A percentile compares a stretch with the other conserved stretches of the same genome.
Conservation (phyloP, 352 stramenopile species). For the Phytophthora litchii region DNA sequence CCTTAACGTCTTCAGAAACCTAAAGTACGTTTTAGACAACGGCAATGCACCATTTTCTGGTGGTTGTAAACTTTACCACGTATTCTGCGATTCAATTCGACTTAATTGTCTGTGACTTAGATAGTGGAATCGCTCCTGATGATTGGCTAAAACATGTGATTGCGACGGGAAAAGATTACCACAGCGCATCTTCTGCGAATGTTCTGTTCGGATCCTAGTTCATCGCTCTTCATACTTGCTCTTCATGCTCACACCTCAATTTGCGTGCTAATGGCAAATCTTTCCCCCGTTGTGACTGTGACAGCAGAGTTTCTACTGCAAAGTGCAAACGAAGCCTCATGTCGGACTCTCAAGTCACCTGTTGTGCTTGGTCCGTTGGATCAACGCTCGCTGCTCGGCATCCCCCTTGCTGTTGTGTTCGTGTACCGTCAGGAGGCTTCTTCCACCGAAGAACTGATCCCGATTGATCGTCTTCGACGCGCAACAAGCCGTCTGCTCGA, state of each 20-base stretch:
- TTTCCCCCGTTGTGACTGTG: constrained; percentile 1
- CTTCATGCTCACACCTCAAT: background rate
- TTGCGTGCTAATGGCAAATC: background rate
- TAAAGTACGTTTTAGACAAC: too few species aligned
- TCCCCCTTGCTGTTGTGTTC: constrained; percentile 28
- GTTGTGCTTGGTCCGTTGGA: constrained; percentile 26
- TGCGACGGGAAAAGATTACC: constrained; percentile 1
- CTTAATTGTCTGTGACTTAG: too few species aligned
- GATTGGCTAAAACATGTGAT: background rate
- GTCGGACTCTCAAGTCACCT: constrained; percentile 12
- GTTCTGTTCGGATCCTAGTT: background rate
- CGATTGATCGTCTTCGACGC: constrained; percentile 6
- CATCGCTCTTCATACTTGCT: background rate
- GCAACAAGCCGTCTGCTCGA: background rate
- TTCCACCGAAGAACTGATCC: constrained; percentile 12
- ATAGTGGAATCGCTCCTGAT: too few species aligned
- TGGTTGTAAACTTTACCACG: too few species aligned
- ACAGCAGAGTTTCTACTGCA: constrained; percentile 1
- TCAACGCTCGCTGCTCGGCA: constrained; percentile 15
- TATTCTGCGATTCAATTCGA: too few species aligned
- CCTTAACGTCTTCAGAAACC: too few species aligned
- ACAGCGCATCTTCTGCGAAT: constrained; percentile 3
- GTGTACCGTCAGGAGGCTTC: constrained; percentile 15
- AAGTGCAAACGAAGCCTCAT: constrained; percentile 3
- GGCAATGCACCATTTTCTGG: too few species aligned